phyloP scores from a whole-genome alignment of 176 grass and related monocot genomes.

The Bonia amplexicaulis region DNA sequence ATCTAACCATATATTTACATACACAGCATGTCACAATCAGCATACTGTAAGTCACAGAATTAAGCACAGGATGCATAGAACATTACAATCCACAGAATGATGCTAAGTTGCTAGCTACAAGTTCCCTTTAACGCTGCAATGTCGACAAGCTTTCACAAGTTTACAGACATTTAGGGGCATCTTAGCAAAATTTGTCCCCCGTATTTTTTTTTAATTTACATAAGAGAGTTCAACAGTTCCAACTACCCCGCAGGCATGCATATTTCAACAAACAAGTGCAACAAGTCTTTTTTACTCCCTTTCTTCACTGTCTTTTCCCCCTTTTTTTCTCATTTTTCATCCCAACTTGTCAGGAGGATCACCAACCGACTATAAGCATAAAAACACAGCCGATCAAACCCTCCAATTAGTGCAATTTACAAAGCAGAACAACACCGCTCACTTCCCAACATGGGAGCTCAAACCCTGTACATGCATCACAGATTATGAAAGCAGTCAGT shows the following conservation, averaged over 20 bases:
- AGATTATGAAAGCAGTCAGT: not conserved
- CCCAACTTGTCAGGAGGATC: not conserved
- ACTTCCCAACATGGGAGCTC: not conserved
- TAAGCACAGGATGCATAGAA: not conserved
- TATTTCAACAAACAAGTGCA: not conserved
- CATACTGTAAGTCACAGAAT: not conserved
- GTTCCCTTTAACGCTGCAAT: not conserved
- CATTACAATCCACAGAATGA: not conserved
- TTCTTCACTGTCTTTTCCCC: not conserved
- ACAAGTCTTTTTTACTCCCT: not conserved
- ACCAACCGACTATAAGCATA: not conserved
- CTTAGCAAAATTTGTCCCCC: not conserved
- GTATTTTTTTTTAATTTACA: not conserved
- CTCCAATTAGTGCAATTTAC: slow-evolving; percentile 9
- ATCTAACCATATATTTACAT: not conserved
- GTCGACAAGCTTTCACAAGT: not conserved
- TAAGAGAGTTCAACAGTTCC: not conserved
- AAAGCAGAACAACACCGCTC: not conserved
- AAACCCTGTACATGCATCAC: not conserved
- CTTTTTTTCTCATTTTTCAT: not conserved
- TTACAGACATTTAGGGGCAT: not conserved
- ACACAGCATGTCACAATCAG: not conserved
- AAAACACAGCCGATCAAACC: slow-evolving; percentile 11
- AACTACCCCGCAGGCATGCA: not conserved
- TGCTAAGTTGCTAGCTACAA: not conserved